Base-by-base conservation (phyloP, 1,284 basidiomycete genomes). In the Leccinum subspadiceum region DNA sequence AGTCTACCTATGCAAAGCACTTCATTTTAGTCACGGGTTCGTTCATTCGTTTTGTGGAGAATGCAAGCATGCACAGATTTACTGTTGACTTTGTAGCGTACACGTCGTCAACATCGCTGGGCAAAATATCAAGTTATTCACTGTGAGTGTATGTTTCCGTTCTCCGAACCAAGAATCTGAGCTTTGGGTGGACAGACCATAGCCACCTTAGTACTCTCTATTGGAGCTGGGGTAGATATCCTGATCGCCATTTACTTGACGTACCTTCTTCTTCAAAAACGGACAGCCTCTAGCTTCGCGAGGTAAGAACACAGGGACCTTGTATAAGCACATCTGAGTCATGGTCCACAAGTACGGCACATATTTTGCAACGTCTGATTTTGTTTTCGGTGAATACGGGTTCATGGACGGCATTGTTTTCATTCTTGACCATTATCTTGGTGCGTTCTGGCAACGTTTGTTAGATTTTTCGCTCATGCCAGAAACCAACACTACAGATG, bases 301-400 rank as follows among this genome's bases (percentile, higher is more conserved):
- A 53, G 29, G 64, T 66, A 26, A 48, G 53, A 8, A 4, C 5
- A 10, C 26, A 24, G 2, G 2, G 12, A 10, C 24, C 24, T 20
- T 15, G 15, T 39, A 10, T 13, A 13, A 13, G n/a, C 31, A 12
- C 10, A 9, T 41, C 31, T 22, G 5, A 35, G 29, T 8, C 12
- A 2, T 41, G 26, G n/a, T 15, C 29, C 3, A 15, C 22, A 54
- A 66, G 65, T 4, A 60, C 58, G n/a, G 33, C n/a, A 3, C 50
- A 65, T 15, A 6, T 60, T 7, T 24, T 65, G 6, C 59, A 60
- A 33, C 54, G 57, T 9, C 56, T 67, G 8, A 46, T 13, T 5
- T 12, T 62, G 22, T 67, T 65, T 53, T 29, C 63, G 1, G 26
- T 65, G 1, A 58, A 58, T 9, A 56, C 60, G 1, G 64, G 64